A percentile compares a stretch with the other conserved stretches of the same genome.
Evolutionary conservation across 2,329 filamentous ascomycete genomes (phyloP).

Genomic region (Helotiales sp.): DNA sequence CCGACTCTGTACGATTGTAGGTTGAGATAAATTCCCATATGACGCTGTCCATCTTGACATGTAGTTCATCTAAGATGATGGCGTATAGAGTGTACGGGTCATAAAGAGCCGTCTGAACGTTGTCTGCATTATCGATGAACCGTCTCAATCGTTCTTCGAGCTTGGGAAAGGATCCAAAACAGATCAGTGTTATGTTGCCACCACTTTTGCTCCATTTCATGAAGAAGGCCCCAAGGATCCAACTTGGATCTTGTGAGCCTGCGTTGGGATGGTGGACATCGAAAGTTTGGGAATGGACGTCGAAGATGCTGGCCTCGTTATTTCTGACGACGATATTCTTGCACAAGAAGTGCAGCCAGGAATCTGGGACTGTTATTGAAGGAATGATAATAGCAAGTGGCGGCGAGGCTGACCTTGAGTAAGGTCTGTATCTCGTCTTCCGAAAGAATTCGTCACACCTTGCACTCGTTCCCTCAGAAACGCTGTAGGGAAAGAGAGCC

Average conservation of each 20-base stretch:
- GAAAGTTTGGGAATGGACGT: background rate
- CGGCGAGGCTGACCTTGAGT: background rate
- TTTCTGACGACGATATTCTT: conserved; percentile 1
- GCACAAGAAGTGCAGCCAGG: conserved; percentile 1
- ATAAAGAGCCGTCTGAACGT: background rate
- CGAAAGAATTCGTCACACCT: conserved; percentile 4
- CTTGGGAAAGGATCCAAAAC: conserved; percentile 1
- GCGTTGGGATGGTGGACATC: background rate
- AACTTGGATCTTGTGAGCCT: background rate
- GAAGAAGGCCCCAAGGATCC: background rate
- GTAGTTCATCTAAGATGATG: conserved; percentile 1
- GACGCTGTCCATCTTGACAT: background rate
- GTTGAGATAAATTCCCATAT: background rate
- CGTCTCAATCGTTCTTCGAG: background rate
- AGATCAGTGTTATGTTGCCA: conserved; percentile 1
- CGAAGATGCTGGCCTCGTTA: background rate
- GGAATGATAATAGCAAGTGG: background rate
- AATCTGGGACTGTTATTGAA: background rate
- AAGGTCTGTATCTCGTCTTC: background rate
- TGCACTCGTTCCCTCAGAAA: conserved; percentile 1
- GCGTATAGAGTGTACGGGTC: conserved; percentile 1
- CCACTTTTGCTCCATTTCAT: conserved; percentile 4
- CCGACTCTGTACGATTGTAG: background rate
- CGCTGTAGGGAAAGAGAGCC: background rate
- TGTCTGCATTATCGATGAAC: background rate